Base-by-base conservation (phyloP, 441 rosid species). In the Viola pubescens region DNA sequence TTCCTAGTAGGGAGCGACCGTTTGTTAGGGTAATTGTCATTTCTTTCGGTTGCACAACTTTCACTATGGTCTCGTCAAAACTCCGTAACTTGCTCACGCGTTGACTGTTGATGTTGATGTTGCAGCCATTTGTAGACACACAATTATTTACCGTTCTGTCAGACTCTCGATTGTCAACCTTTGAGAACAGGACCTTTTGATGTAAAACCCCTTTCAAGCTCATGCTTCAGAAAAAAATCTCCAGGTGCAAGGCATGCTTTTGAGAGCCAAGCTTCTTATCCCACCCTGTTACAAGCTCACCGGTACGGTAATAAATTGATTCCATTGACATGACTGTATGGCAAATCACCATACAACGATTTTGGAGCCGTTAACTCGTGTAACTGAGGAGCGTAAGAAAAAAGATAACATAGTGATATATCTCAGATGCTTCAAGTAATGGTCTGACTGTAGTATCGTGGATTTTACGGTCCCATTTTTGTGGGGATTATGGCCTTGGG, bases 51-150 rank as follows among this genome's bases (percentile, higher is more conserved):
- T 14, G 13, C 34, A 26, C 3, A 26, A 26, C 37, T 44, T 48
- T 3, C 11, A 13, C 10, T 51, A n/a, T 37, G 10, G 26, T 42
- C 2, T 39, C 19, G n/a, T 1, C 26, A 9, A 43, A 8, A 4
- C 48, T 8, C 9, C 26, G 3, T 14, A 9, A 44, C 39, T 26
- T 50, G 63, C 48, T 45, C 34, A 60, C 48, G 51, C 39, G 11
- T 46, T 26, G 34, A 26, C 34, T 51, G 41, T 10, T 63, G 61
- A 5, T 52, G 47, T 48, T 56, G 38, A 61, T 48, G 51, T 52
- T 68, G 83, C 86, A 90, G 99, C 71, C 79, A 53, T 69, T 90
- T 9, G 87, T 86, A 59, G 99, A 94, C 77, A 94, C 97, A n/a
- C 99, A 90, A 60, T 79, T 86, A 63, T 90, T 94, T 77, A 79